phyloP scores from a whole-genome alignment of 345 rosid species.

The Iberis pinnata region DNA sequence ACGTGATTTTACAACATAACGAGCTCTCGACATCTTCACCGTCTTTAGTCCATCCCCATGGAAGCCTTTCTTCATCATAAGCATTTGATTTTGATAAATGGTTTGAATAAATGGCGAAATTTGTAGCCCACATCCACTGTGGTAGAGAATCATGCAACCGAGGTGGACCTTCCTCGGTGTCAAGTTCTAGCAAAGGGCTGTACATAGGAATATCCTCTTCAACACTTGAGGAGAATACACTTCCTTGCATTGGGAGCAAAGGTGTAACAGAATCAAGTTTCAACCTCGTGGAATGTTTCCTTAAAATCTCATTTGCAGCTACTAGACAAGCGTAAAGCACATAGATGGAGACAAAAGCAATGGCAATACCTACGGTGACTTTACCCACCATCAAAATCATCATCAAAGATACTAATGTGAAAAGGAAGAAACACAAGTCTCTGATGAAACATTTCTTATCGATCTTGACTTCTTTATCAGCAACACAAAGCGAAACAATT shows the following conservation, averaged over 20 bases:
- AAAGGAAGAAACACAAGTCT: constrained; percentile 66
- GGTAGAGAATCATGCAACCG: constrained; percentile 57
- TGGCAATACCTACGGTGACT: constrained; percentile 46
- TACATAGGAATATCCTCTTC: constrained; percentile 40
- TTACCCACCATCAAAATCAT: constrained; percentile 47
- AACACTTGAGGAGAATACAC: constrained; percentile 37
- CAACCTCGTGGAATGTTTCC: constrained; percentile 54
- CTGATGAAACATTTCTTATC: constrained; percentile 69
- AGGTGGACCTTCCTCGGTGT: constrained; percentile 49
- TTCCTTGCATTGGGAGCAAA: constrained; percentile 48
- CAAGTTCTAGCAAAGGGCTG: constrained; percentile 53
- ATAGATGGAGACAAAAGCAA: constrained; percentile 58
- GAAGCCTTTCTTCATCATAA: constrained; percentile 44
- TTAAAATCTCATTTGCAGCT: constrained; percentile 78
- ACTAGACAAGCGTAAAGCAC: constrained; percentile 61
- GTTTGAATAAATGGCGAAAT: constrained; percentile 65
- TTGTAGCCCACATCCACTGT: constrained; percentile 79
- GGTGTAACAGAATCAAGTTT: constrained; percentile 46
- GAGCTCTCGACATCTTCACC: constrained; percentile 26
- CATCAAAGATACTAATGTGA: constrained; percentile 44
- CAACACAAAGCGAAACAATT: constrained; percentile 44
- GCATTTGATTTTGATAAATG: constrained; percentile 30
- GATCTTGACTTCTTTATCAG: constrained; percentile 38
- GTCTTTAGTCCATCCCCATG: constrained; percentile 56
- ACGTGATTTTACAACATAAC: constrained; percentile 40